A percentile compares a stretch with the other conserved stretches of the same genome.
Conservation (phyloP, 768 basidiomycete species). For the Albatrellus ellisii region DNA sequence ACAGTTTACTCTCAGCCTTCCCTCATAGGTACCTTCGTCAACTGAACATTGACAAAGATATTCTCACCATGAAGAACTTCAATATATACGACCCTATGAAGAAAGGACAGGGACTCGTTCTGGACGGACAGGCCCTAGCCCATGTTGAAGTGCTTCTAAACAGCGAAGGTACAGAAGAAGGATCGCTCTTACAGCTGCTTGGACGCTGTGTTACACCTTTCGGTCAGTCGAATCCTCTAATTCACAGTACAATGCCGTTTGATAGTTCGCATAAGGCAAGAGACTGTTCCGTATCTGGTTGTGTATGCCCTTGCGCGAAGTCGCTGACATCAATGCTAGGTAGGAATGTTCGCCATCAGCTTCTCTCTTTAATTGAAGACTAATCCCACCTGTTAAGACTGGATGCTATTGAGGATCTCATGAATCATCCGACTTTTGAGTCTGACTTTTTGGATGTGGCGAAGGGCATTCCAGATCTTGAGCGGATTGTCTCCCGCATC, state of each 20-base stretch:
- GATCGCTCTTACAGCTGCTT: constrained; percentile 73
- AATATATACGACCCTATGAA: constrained; percentile 95
- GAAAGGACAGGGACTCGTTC: constrained; percentile 66
- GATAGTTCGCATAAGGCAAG: constrained; percentile 43
- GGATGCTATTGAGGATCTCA: constrained; percentile 88
- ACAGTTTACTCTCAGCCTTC: not conserved
- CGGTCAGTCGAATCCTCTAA: constrained; percentile 33
- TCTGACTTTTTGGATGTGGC: constrained; percentile 60
- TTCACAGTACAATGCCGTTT: not conserved
- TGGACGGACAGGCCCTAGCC: constrained; percentile 92
- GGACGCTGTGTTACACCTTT: constrained; percentile 84
- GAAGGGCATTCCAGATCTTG: constrained; percentile 81
- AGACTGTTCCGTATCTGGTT: constrained; percentile 95
- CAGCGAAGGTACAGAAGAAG: constrained; percentile 88
- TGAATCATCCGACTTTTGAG: constrained; percentile 69
- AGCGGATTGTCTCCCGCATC: constrained; percentile 88
- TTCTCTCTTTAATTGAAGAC: not conserved
- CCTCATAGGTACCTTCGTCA: constrained; percentile 61
- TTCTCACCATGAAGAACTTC: constrained; percentile 94
- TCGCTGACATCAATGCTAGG: constrained; percentile 82
- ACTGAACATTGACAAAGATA: constrained; percentile 91
- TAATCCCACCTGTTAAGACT: constrained; percentile 33
- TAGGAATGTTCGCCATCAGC: constrained; percentile 18
- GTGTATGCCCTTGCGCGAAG: constrained; percentile 78
- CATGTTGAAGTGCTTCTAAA: constrained; percentile 92